Percentiles rank a stretch among this genome's conserved stretches.
phyloP scores from a whole-genome alignment of 305 asterid species.

The Fraxinus albicans region DNA sequence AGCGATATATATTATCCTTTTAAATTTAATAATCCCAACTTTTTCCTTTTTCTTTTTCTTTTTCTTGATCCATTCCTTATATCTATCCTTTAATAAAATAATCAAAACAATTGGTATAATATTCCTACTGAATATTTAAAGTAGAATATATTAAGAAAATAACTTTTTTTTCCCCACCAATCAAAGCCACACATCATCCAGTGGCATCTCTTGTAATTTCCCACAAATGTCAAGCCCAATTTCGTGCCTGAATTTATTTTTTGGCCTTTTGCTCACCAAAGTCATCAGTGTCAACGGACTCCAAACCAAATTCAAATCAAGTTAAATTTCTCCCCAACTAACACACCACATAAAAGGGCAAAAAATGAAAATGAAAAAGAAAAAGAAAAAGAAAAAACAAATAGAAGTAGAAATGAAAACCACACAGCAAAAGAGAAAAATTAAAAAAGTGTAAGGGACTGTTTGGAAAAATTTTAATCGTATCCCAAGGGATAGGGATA shows the following conservation, averaged over 20 bases:
- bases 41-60: conserved; percentile 14
- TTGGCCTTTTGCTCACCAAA: not conserved
- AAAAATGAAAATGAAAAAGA: not conserved
- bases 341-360: not conserved
- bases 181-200: conserved; percentile 28
- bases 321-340: conserved; percentile 16
- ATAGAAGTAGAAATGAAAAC: not conserved
- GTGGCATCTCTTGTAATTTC: conserved; percentile 25
- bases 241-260: not conserved
- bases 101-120: not conserved
- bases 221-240: conserved; percentile 9
- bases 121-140: conserved; percentile 7
- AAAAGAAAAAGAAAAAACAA: not conserved
- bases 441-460: not conserved
- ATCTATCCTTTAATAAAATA: not conserved
- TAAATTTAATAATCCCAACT: not conserved
- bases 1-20: not conserved
- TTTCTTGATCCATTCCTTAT: not conserved
- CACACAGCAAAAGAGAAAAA: not conserved
- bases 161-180: conserved; percentile 15
- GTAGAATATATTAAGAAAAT: conserved; percentile 3
- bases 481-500: not conserved
- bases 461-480: not conserved
- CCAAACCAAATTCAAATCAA: conserved; percentile 35
- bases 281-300: conserved; percentile 30